Conservation (phyloP, 2,329 filamentous ascomycete species). For the Phaeosphaeriaceae sp. region DNA sequence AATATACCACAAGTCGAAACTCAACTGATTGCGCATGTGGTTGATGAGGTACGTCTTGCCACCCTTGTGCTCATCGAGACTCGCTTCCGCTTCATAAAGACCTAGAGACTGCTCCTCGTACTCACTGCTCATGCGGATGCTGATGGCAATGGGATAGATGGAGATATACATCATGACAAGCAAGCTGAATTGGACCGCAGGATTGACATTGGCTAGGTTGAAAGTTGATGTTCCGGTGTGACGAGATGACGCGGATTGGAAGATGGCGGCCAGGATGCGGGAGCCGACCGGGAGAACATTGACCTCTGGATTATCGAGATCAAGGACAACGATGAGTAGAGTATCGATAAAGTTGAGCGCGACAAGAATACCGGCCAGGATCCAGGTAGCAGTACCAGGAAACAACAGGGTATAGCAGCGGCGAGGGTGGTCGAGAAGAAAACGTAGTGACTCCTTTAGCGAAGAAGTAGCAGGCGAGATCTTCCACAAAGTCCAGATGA, state of each 20-base stretch:
- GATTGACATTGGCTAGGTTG: conserved; percentile 1
- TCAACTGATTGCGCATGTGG: conserved; percentile 1
- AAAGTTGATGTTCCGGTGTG: neutral
- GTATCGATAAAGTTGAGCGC: neutral
- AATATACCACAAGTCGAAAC: conserved; percentile 4
- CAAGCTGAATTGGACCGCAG: conserved; percentile 1
- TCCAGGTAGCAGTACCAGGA: neutral
- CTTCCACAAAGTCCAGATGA: conserved; percentile 1
- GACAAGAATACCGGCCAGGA: neutral
- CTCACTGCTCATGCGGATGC: conserved; percentile 1
- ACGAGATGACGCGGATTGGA: neutral
- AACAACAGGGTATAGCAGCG: conserved; percentile 1
- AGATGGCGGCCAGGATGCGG: neutral
- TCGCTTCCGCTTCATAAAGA: neutral
- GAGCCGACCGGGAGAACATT: neutral
- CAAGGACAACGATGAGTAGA: neutral
- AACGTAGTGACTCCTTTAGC: neutral
- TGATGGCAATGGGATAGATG: conserved; percentile 1
- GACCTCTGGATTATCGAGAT: conserved; percentile 1
- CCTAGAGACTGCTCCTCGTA: neutral
- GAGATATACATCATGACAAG: conserved; percentile 3
- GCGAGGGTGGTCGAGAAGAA: conserved; percentile 3
- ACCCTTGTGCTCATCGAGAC: neutral
- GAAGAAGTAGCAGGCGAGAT: neutral
- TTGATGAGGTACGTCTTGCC: conserved; percentile 1